A percentile compares a stretch with the other conserved stretches of the same genome.
These are phyloP conservation scores for Ogataea henricii DNA, from an alignment of 805 yeast species.

Conservation along the genomic window DNA sequence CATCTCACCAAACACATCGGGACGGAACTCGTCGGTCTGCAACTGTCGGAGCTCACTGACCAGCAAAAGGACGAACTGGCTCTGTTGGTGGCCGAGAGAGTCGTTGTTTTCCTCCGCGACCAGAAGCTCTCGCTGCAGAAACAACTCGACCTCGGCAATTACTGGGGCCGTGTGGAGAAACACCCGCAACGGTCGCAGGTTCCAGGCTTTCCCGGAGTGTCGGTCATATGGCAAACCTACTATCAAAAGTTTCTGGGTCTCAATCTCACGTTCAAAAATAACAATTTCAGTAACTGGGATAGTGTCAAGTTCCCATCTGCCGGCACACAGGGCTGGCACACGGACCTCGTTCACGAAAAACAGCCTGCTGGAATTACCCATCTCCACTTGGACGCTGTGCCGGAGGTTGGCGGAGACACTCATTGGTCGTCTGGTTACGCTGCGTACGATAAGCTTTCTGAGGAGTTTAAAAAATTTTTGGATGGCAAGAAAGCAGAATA, in stretches of 20 bases:
- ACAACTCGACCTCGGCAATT: constrained; percentile 45
- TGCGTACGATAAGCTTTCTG: constrained; percentile 55
- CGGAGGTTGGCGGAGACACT: constrained; percentile 56
- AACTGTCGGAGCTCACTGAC: constrained; percentile 42
- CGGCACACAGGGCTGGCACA: constrained; percentile 46
- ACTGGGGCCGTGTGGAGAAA: constrained; percentile 45
- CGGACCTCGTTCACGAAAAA: constrained; percentile 51
- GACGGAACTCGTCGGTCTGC: constrained; percentile 49
- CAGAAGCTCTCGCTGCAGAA: constrained; percentile 46
- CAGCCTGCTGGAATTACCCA: constrained; percentile 59
- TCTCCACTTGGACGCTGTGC: constrained; percentile 52
- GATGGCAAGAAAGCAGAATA: constrained; percentile 53
- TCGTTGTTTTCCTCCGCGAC: constrained; percentile 51
- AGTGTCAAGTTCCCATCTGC: constrained; percentile 1
- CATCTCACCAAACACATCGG: constrained; percentile 48
- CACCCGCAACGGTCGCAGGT: constrained; percentile 39
- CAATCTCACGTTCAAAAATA: constrained; percentile 16
- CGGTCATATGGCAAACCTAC: constrained; percentile 44
- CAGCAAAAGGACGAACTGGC: constrained; percentile 50
- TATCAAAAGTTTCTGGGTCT: constrained; percentile 26
- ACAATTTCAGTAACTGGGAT: constrained; percentile 20
- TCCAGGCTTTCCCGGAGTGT: constrained; percentile 38
- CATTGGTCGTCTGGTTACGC: constrained; percentile 56
- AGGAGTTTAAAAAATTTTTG: constrained; percentile 48
- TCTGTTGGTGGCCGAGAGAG: constrained; percentile 46